Evolutionary conservation across 352 stramenopile genomes (phyloP), one percentile per base, ranked within the genome.

Genomic region (Phytophthora hibernalis): DNA sequence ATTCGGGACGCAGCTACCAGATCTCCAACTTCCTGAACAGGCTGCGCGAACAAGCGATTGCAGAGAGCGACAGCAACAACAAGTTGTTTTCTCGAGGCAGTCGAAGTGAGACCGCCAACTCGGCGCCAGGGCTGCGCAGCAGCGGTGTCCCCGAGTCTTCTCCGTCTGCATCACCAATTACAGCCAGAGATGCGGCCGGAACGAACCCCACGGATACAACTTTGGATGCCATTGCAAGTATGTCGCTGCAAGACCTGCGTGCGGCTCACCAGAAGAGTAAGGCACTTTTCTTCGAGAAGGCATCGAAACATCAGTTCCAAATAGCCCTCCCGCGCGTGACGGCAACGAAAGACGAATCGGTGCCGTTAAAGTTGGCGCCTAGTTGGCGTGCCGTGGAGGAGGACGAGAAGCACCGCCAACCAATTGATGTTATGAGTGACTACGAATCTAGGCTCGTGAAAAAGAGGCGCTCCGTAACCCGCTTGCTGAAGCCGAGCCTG

Each of bases 381-480:
- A 90, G 85, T 60, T 79, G 76, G 54, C 79, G 76, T 40, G 82
- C 83, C 18, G 61, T 76, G 4, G 81, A 92, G 56, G 82, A 96
- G 55, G 85, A 95, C 54, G 83, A 92, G 50, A 95, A 93, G 63
- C 87, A 95, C 54, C 80, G 80, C 12, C 82, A 95, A 37, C 86
- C 89, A 5, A 95, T 96, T 44, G 89, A 95, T 24, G 83, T 90
- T 4, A 96, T 96, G 89, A 93, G 87, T 54, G 87, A 96, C 56
- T 96, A 96, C 61, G 87, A 95, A 26, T 93, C 89, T 0, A 79
- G 86, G n/a, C 43, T 94, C 24, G 80, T 96, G 45, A 95, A 92
- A 66, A 96, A 95, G 89, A 96, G 48, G 87, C 86, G 2, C 72
- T 95, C 22, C 82, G 89, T 8, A 95, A 96, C 49, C 89, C 89